Evolutionary conservation across 129 eudicot genomes (phyloP).

Genomic region (Glebionis coronaria): DNA sequence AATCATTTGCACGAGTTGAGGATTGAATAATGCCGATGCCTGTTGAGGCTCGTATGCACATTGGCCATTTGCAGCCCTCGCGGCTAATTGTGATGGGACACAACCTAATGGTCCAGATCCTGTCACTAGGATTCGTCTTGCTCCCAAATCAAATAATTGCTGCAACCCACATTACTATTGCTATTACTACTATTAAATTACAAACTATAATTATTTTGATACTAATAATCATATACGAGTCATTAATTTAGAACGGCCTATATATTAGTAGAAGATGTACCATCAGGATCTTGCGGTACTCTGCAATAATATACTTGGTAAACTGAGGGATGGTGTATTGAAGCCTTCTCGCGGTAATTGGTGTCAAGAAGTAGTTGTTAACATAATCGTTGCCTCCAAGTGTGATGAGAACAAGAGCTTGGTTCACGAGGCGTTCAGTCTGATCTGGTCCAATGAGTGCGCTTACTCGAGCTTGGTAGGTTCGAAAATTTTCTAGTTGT

Average conservation of each 20-base stretch:
- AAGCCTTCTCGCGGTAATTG: conserved; percentile 53
- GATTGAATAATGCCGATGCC: conserved; percentile 63
- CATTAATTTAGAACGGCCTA: neutral
- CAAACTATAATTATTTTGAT: neutral
- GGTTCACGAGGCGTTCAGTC: conserved; percentile 50
- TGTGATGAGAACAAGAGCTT: conserved; percentile 54
- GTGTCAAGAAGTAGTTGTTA: conserved; percentile 72
- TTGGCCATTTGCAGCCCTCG: conserved; percentile 47
- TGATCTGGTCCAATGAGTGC: conserved; percentile 42
- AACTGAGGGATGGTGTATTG: conserved; percentile 52
- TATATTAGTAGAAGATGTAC: conserved; percentile 26
- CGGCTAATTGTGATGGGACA: conserved; percentile 64
- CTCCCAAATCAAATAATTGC: conserved; percentile 58
- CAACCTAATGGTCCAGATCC: conserved; percentile 85
- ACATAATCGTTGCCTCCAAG: conserved; percentile 86
- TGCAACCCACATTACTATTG: conserved; percentile 1
- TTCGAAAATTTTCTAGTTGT: conserved; percentile 45
- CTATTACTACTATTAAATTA: neutral
- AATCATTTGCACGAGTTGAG: conserved; percentile 59
- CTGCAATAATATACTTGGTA: conserved; percentile 41
- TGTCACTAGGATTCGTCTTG: conserved; percentile 63
- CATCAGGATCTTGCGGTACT: conserved; percentile 53
- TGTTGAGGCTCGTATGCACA: conserved; percentile 68
- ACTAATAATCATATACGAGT: too few species aligned
- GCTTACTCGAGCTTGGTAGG: conserved; percentile 51